These are phyloP conservation scores for Thielaviopsis euricoi DNA, from an alignment of 2,329 filamentous ascomycete species.

Conservation along the genomic window DNA sequence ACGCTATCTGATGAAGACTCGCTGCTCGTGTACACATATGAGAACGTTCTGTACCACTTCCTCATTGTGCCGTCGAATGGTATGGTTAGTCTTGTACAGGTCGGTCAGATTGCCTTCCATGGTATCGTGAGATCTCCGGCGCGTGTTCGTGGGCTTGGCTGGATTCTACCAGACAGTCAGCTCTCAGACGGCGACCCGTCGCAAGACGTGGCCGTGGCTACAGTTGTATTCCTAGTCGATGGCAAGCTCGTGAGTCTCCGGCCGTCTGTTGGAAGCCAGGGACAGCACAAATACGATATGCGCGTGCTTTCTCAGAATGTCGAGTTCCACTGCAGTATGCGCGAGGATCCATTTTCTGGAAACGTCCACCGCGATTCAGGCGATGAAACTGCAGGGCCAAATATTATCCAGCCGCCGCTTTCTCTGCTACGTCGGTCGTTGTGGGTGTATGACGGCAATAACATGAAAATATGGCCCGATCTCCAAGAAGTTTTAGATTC, in stretches of 20 bases:
- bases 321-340: slow-evolving; percentile 85
- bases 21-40: slow-evolving; percentile 87
- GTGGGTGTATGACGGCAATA: slow-evolving; percentile 83
- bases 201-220: slow-evolving; percentile 84
- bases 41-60: slow-evolving; percentile 90
- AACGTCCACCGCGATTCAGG: slow-evolving; percentile 7
- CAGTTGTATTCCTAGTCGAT: slow-evolving; percentile 90
- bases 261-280: slow-evolving; percentile 65
- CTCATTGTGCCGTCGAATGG: slow-evolving; percentile 61
- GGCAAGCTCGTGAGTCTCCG: slow-evolving; percentile 88
- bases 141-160: slow-evolving; percentile 81
- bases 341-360: slow-evolving; percentile 50
- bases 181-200: slow-evolving; percentile 82
- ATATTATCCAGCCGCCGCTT: slow-evolving; percentile 2
- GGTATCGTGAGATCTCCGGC: slow-evolving; percentile 90
- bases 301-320: slow-evolving; percentile 89
- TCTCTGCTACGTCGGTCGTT: slow-evolving; percentile 58
- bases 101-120: slow-evolving; percentile 96
- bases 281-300: slow-evolving; percentile 95
- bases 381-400: not conserved
- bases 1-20: slow-evolving; percentile 86
- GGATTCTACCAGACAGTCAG: slow-evolving; percentile 86
- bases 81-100: slow-evolving; percentile 63
- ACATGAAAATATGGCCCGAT: slow-evolving; percentile 79
- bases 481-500: slow-evolving; percentile 68